Percentiles rank a stretch among this genome's conserved stretches.
Evolutionary conservation across 2,329 filamentous ascomycete species (phyloP).

Genomic region (Beauveria scarabaeidicola): DNA sequence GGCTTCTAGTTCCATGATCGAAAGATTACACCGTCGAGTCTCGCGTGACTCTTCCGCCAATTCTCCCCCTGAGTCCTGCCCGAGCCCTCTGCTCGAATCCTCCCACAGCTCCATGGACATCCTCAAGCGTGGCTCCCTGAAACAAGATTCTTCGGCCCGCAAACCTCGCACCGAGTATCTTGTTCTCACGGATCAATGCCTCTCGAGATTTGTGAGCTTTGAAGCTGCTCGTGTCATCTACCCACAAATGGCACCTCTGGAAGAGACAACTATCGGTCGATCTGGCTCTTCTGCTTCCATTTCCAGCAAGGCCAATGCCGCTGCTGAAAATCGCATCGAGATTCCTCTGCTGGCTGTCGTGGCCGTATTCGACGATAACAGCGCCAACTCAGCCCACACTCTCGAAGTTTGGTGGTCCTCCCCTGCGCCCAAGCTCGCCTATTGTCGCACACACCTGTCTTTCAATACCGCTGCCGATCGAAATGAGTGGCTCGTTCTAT

Average conservation of each 20-base stretch:
- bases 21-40: constrained; percentile 31
- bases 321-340: constrained; percentile 31
- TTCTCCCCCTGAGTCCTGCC: constrained; percentile 21
- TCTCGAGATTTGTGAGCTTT: constrained; percentile 42
- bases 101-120: constrained; percentile 31
- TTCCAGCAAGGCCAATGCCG: constrained; percentile 22
- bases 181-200: constrained; percentile 41
- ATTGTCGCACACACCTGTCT: constrained; percentile 39
- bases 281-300: constrained; percentile 18
- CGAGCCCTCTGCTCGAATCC: constrained; percentile 22
- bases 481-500: constrained; percentile 40
- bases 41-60: constrained; percentile 28
- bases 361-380: constrained; percentile 44
- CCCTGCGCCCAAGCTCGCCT: constrained; percentile 33
- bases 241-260: constrained; percentile 31
- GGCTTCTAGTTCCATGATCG: constrained; percentile 32
- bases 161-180: constrained; percentile 43
- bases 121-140: constrained; percentile 38
- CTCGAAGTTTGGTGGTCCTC: constrained; percentile 51
- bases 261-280: constrained; percentile 16
- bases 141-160: constrained; percentile 39
- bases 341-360: constrained; percentile 44
- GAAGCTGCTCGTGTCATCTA: constrained; percentile 40
- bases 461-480: constrained; percentile 41
- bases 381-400: constrained; percentile 39